A percentile compares a stretch with the other conserved stretches of the same genome.
These are phyloP conservation scores for Venturia oleaginea DNA, from an alignment of 2,329 filamentous ascomycete genomes.

Conservation along the genomic window DNA sequence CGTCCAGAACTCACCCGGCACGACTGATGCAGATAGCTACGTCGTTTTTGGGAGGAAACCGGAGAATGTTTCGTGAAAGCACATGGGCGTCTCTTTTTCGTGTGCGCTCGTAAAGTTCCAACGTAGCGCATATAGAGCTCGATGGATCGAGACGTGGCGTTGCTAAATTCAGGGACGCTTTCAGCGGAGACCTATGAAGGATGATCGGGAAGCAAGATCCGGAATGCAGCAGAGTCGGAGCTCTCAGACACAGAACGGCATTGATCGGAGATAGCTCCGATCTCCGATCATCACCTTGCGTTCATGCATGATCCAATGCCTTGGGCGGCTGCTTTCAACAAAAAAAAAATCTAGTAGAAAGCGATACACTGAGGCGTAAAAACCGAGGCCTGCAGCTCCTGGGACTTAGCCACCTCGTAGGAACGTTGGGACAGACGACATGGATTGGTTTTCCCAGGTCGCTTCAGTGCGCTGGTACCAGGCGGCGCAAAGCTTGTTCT, in stretches of 20 bases:
- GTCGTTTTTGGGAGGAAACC: constrained; percentile 10
- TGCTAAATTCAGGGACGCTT: not conserved
- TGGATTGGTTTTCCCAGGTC: too few relatives aligned
- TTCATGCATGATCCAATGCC: not conserved
- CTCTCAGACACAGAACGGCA: not conserved
- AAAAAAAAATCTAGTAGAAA: not conserved
- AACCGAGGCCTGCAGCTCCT: not conserved
- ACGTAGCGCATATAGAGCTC: not conserved
- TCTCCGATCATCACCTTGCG: not conserved
- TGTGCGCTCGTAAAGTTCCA: not conserved
- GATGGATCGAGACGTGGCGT: not conserved
- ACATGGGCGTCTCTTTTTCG: not conserved
- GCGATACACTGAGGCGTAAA: not conserved
- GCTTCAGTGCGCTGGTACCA: not conserved
- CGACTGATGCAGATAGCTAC: constrained; percentile 3
- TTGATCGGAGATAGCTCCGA: not conserved
- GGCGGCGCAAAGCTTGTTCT: not conserved
- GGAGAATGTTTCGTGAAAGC: not conserved
- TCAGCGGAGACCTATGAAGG: not conserved
- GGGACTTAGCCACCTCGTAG: not conserved
- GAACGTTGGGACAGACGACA: not conserved
- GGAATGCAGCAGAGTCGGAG: not conserved
- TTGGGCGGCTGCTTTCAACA: not conserved
- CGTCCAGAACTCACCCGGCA: not conserved
- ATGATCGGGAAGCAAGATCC: not conserved